Evolutionary conservation across 176 grass and related monocot genomes (phyloP), one percentile per base, ranked within the genome.

Genomic region (Paspalum notatum): DNA sequence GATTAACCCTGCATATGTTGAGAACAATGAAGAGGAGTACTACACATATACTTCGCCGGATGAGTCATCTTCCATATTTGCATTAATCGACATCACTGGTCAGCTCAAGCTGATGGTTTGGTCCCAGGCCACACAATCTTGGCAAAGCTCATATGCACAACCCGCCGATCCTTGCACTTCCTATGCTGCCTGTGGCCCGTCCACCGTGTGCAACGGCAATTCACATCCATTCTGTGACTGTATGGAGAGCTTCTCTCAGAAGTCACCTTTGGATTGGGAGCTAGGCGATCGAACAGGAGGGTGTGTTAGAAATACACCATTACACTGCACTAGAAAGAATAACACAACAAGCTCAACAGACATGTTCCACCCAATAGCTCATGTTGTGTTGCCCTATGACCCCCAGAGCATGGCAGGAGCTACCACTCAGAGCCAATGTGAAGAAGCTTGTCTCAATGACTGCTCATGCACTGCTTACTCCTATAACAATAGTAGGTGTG

Each of bases 251-350:
- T 90, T 86, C 62, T 60, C 17, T 26, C 56, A 51, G 59, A 57
- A 73, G 61, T 47, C 69, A 45, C 46, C 25, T 2, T 52, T 6
- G 49, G 68, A 82, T 32, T 90, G 83, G 83, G 41, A 55, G 17
- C 72, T 83, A 25, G 21, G 47, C 12, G 83, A 90, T 60, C 74
- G 56, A 59, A 86, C 44, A 38, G 83, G 60, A 63, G 60, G 60
- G 8, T 63, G 60, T 63, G 26, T 63, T 1, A 63, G 60, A 63
- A 38, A 63, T 38, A 38, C 26, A 38, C 60, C 60, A 37, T 17
- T 63, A 63, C 26, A 63, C 37, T 63, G 60, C 60, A 38, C 13
- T 63, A 63, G 60, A 26, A 63, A 37, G 6, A 63, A 63, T 38
- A 63, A 38, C 32, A 64, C 1, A 7, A 39, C 61, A 39, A 39